Evolutionary conservation across 441 rosid genomes (phyloP), one percentile per base, ranked within the genome.

Genomic region (Populus hybrid): DNA sequence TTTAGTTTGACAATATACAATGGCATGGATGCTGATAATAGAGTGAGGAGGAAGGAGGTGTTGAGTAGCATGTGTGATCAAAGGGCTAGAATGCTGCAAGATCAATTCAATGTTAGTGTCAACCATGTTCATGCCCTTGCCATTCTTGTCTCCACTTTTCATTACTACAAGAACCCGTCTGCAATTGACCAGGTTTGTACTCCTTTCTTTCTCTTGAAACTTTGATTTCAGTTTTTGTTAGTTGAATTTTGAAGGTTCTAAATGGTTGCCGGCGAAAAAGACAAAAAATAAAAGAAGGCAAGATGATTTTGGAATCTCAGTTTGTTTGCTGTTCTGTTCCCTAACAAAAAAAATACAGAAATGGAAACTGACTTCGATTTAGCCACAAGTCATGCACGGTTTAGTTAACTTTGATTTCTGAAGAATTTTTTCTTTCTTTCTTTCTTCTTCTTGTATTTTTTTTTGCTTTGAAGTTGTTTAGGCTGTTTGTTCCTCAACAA

Each of bases 91-190:
- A 96, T 96, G 97, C 81, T 96, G 87, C 97, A 96, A 80, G 98
- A 96, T 88, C 99, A 91, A 73, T 96, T 96, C 77, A 89, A 81
- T 88, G 98, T 96, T 76, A 94, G 97, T 84, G 98, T 94, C 72
- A 96, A 96, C 76, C 99, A 96, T 87, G 98, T 96, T 64, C 99
- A 96, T 77, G 98, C 97, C 74, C 90, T 96, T 77, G 97, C 99
- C 74, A 89, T 96, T 83, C 97, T 96, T 70, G 96, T 96, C 83
- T 94, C 99, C 72, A 94, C 98, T 75, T 96, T 96, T 72, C 97
- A 93, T 80, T 93, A 91, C 86, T 89, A 84, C 88, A 94, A 90
- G 87, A 90, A 86, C 77, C 98, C 99, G 64, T 93, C 99, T 80
- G 97, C 99, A 14, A 94, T 96, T 61, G 98, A 96, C 87, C 98